Conservation (phyloP, 139 green algal genomes). For the Spirogloea muscicola region DNA sequence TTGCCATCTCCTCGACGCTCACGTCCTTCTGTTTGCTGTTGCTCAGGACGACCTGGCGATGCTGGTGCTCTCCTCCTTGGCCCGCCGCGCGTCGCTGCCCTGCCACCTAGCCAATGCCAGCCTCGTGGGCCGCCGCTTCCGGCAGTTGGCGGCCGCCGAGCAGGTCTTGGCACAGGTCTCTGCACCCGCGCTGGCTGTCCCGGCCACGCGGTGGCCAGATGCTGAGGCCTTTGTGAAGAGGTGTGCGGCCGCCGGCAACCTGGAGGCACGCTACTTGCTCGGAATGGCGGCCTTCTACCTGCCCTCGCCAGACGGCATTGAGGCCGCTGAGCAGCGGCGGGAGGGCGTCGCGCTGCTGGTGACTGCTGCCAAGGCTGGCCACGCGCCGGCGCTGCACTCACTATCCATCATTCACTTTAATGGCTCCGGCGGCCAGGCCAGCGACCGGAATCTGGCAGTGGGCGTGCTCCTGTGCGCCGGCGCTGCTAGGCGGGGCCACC, state of each 20-base stretch:
- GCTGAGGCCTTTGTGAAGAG: slow-evolving; percentile 9
- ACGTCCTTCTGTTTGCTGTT: too few relatives aligned
- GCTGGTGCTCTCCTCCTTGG: too few relatives aligned
- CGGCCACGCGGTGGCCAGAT: neutral
- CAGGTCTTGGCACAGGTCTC: too few relatives aligned
- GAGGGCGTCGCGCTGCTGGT: slow-evolving; percentile 20
- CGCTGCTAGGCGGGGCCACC: slow-evolving; percentile 1
- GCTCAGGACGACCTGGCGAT: too few relatives aligned
- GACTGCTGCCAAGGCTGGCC: neutral
- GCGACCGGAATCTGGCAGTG: slow-evolving; percentile 4
- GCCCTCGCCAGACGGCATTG: too few relatives aligned
- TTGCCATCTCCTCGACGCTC: too few relatives aligned
- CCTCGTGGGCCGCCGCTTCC: too few relatives aligned
- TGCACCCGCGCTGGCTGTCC: too few relatives aligned
- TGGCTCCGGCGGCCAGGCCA: slow-evolving; percentile 15
- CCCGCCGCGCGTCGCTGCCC: too few relatives aligned
- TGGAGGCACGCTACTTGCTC: slow-evolving; percentile 1
- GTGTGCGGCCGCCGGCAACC: slow-evolving; percentile 3
- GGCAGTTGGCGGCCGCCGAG: too few relatives aligned
- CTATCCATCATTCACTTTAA: slow-evolving; percentile 45
- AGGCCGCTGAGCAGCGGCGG: slow-evolving; percentile 13
- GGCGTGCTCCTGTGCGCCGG: slow-evolving; percentile 25
- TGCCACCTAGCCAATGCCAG: too few relatives aligned
- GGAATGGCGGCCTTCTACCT: too few relatives aligned
- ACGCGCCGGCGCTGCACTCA: slow-evolving; percentile 31